These are phyloP conservation scores for Malus fusca DNA, from an alignment of 306 rosid species.

Conservation along the genomic window DNA sequence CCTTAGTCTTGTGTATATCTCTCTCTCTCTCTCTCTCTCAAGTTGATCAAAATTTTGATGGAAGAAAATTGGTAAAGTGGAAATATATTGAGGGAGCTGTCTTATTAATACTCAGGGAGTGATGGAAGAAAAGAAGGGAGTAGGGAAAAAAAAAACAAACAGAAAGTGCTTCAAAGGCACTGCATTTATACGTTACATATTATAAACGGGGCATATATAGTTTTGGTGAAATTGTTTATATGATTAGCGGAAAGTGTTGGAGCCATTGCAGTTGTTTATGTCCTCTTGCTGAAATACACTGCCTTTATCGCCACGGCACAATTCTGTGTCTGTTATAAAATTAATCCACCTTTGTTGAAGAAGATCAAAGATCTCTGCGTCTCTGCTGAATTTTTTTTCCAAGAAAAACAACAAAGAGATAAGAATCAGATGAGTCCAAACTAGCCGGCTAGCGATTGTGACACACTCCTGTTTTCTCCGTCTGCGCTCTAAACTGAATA, in stretches of 20 bases:
- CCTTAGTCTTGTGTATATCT: constrained; percentile 14
- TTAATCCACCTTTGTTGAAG: constrained; percentile 52
- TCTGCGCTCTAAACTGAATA: too few species aligned
- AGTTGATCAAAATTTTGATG: too few species aligned
- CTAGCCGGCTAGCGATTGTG: neutral
- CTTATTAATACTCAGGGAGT: too few species aligned
- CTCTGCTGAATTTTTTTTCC: constrained; percentile 34
- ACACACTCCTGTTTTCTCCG: too few species aligned
- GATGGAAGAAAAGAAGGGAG: too few species aligned
- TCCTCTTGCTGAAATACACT: constrained; percentile 42
- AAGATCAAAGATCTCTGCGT: constrained; percentile 50
- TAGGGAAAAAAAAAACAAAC: neutral
- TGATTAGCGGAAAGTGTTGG: constrained; percentile 37
- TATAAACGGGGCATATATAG: neutral
- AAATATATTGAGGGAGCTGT: too few species aligned
- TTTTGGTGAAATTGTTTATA: constrained; percentile 3
- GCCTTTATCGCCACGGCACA: constrained; percentile 38
- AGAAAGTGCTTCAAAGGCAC: neutral
- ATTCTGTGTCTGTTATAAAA: constrained; percentile 47
- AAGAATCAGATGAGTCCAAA: neutral
- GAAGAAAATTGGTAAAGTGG: too few species aligned
- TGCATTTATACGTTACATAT: neutral
- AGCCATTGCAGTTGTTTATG: constrained; percentile 49
- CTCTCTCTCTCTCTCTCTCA: too few species aligned
- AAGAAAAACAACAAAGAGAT: neutral